A percentile compares a stretch with the other conserved stretches of the same genome.
Conservation (phyloP, 2,329 filamentous ascomycete genomes). For the Fusarium bactridioides region DNA sequence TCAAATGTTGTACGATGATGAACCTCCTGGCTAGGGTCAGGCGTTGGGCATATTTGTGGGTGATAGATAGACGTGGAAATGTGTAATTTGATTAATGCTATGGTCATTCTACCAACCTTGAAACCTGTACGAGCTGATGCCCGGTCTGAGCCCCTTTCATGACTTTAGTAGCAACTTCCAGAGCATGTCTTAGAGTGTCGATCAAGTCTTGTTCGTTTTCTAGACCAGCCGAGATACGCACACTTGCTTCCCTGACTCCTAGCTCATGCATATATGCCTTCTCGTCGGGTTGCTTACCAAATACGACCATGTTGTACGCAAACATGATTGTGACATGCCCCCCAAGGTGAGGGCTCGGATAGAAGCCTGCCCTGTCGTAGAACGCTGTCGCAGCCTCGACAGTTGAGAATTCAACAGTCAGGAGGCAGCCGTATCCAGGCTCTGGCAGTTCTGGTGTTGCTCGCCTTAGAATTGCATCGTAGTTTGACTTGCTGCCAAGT, state of each 20-base stretch:
- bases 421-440: constrained; percentile 63
- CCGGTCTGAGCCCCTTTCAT: not conserved
- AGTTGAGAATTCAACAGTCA: constrained; percentile 60
- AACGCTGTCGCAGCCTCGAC: constrained; percentile 54
- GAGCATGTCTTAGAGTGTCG: constrained; percentile 48
- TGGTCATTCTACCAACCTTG: not conserved
- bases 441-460: constrained; percentile 53
- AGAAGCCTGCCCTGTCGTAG: constrained; percentile 58
- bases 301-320: constrained; percentile 57
- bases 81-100: constrained; percentile 22
- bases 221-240: constrained; percentile 58
- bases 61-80: constrained; percentile 26
- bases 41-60: constrained; percentile 37
- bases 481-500: constrained; percentile 43
- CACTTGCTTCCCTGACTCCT: constrained; percentile 51
- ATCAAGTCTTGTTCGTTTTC: constrained; percentile 54
- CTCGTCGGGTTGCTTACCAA: constrained; percentile 50
- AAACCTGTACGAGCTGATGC: not conserved
- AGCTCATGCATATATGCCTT: constrained; percentile 48
- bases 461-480: constrained; percentile 48
- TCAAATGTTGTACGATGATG: constrained; percentile 14
- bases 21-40: constrained; percentile 29
- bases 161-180: constrained; percentile 40
- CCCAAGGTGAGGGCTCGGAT: constrained; percentile 62
- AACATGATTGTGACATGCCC: constrained; percentile 60